phyloP scores from a whole-genome alignment of 306 rosid genomes.

The Sophora flavescens region DNA sequence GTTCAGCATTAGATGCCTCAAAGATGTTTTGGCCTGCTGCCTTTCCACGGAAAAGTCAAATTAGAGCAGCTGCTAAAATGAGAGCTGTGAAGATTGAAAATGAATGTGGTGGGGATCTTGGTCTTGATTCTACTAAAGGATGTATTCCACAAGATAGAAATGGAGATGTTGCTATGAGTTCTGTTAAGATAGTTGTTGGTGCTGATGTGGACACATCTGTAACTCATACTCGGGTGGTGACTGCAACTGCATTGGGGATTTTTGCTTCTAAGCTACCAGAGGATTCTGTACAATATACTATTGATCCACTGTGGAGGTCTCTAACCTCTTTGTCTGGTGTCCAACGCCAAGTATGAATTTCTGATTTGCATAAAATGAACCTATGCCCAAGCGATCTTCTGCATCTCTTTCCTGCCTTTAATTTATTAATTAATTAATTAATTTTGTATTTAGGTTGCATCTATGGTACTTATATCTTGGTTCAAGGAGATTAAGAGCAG shows the following conservation, averaged over 20 bases:
- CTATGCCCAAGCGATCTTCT: conserved; percentile 3
- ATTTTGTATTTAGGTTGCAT: conserved; percentile 74
- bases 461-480: conserved; percentile 93
- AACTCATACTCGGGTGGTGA: conserved; percentile 88
- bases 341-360: conserved; percentile 81
- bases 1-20: conserved; percentile 83
- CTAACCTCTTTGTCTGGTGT: conserved; percentile 83
- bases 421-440: not conserved
- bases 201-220: conserved; percentile 85
- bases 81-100: conserved; percentile 87
- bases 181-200: conserved; percentile 85
- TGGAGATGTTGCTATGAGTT: conserved; percentile 73
- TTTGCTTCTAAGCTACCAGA: conserved; percentile 81
- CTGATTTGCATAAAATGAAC: conserved; percentile 25
- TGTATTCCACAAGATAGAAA: conserved; percentile 66
- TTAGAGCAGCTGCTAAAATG: conserved; percentile 98
- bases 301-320: conserved; percentile 80
- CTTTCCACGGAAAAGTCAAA: conserved; percentile 90
- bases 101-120: conserved; percentile 64
- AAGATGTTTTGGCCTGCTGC: conserved; percentile 98
- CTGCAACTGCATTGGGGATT: conserved; percentile 88
- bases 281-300: conserved; percentile 61
- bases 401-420: conserved; percentile 13
- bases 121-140: conserved; percentile 63
- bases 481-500: conserved; percentile 70